Evolutionary conservation across 1,139 yeast genomes (phyloP).

Genomic region (Magnusiomyces ingens): DNA sequence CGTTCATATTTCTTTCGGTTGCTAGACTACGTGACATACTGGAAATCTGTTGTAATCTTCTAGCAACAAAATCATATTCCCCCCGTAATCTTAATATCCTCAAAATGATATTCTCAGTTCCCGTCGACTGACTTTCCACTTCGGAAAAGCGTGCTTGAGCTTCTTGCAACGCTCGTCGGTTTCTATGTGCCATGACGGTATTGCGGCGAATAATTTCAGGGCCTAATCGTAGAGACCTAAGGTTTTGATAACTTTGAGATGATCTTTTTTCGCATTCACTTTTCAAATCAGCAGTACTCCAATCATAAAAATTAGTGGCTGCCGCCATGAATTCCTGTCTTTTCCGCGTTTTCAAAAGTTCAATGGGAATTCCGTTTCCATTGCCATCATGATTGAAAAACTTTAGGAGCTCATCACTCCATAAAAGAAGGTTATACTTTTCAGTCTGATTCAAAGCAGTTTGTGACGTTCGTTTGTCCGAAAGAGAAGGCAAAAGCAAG

Average conservation of each 20-base stretch:
- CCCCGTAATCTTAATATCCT: slow-evolving; percentile 47
- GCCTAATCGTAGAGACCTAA: slow-evolving; percentile 31
- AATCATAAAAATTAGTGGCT: slow-evolving; percentile 62
- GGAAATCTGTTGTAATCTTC: slow-evolving; percentile 56
- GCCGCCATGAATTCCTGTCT: slow-evolving; percentile 55
- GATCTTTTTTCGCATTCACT: slow-evolving; percentile 53
- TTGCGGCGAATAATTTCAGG: slow-evolving; percentile 57
- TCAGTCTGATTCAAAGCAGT: slow-evolving; percentile 54
- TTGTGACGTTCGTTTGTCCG: slow-evolving; percentile 46
- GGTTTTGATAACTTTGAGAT: slow-evolving; percentile 25
- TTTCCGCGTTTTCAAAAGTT: slow-evolving; percentile 53
- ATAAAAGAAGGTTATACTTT: slow-evolving; percentile 61
- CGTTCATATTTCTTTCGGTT: slow-evolving; percentile 44
- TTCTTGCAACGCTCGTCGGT: slow-evolving; percentile 50
- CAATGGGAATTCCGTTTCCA: slow-evolving; percentile 56
- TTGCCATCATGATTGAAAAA: slow-evolving; percentile 79
- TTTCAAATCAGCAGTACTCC: slow-evolving; percentile 44
- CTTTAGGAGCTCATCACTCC: slow-evolving; percentile 61
- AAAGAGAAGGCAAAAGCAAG: slow-evolving; percentile 62
- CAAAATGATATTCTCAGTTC: slow-evolving; percentile 62
- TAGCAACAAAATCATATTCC: slow-evolving; percentile 43
- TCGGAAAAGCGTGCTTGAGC: slow-evolving; percentile 47
- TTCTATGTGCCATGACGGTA: slow-evolving; percentile 69
- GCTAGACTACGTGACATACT: slow-evolving; percentile 56
- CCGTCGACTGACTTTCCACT: slow-evolving; percentile 49